Percentiles rank a stretch among this genome's conserved stretches.
phyloP scores from a whole-genome alignment of 1,139 yeast genomes.

The Yarrowia galli region DNA sequence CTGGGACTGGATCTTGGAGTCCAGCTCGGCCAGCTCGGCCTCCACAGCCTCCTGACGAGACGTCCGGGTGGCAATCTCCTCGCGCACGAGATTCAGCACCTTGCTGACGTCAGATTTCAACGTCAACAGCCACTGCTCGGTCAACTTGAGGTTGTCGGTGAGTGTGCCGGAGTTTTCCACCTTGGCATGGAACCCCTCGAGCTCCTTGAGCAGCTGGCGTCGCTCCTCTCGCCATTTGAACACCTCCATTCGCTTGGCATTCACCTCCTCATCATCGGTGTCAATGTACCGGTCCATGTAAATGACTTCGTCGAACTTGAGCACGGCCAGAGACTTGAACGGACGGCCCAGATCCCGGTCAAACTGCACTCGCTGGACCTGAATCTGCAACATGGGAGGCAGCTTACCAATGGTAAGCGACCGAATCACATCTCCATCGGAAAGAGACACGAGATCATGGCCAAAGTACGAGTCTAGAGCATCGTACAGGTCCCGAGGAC shows the following conservation, averaged over 20 bases:
- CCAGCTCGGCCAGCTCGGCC: slow-evolving; percentile 55
- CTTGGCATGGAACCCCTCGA: slow-evolving; percentile 55
- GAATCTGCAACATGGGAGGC: slow-evolving; percentile 87
- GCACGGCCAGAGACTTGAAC: slow-evolving; percentile 80
- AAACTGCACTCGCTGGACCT: slow-evolving; percentile 91
- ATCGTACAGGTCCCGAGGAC: slow-evolving; percentile 87
- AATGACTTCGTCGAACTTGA: slow-evolving; percentile 77
- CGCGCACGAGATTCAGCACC: slow-evolving; percentile 46
- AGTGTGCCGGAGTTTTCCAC: slow-evolving; percentile 49
- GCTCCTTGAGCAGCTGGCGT: slow-evolving; percentile 55
- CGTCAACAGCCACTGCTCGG: slow-evolving; percentile 62
- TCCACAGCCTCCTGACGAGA: slow-evolving; percentile 41
- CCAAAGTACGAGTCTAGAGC: slow-evolving; percentile 86
- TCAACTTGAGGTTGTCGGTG: slow-evolving; percentile 54
- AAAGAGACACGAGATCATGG: slow-evolving; percentile 73
- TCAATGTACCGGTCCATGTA: slow-evolving; percentile 90
- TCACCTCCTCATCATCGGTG: slow-evolving; percentile 65
- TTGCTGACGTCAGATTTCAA: slow-evolving; percentile 43
- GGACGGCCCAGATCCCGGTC: slow-evolving; percentile 77
- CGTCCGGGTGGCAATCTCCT: slow-evolving; percentile 43
- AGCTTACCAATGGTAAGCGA: slow-evolving; percentile 71
- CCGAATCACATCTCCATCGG: slow-evolving; percentile 71
- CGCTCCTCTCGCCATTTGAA: slow-evolving; percentile 70
- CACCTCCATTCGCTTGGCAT: slow-evolving; percentile 64
- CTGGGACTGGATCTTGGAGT: slow-evolving; percentile 61